Conservation (phyloP, 495 filamentous ascomycete genomes). For the Trichoderma virens region DNA sequence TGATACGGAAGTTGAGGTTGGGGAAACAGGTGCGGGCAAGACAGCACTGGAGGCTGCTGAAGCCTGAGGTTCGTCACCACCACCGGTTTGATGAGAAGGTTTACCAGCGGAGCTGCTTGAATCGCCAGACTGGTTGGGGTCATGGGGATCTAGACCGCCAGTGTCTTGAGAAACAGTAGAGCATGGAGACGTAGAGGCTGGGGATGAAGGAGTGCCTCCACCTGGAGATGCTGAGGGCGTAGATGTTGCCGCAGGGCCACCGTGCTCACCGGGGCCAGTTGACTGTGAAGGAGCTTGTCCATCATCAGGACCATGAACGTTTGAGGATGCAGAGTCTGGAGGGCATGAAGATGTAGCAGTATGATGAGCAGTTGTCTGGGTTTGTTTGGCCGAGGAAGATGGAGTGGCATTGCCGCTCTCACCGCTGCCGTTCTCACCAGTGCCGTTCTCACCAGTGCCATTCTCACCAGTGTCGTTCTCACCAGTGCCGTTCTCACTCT, state of each 20-base stretch:
- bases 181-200: background rate
- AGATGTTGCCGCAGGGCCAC: background rate
- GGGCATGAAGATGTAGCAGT: background rate
- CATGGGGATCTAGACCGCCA: background rate
- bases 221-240: background rate
- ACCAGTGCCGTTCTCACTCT: background rate
- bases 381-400: background rate
- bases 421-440: too few relatives aligned
- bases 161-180: background rate
- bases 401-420: background rate
- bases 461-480: too few relatives aligned
- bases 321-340: background rate
- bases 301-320: background rate
- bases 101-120: background rate
- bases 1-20: background rate
- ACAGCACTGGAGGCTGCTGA: background rate
- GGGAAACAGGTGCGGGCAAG: background rate
- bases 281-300: background rate
- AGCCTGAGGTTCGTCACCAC: background rate
- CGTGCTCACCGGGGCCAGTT: background rate
- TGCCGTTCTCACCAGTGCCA: too few relatives aligned
- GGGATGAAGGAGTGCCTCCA: background rate
- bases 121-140: background rate
- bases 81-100: background rate
- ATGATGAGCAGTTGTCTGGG: background rate